phyloP scores from a whole-genome alignment of 2,329 filamentous ascomycete species.

The Fusarium devonianum region DNA sequence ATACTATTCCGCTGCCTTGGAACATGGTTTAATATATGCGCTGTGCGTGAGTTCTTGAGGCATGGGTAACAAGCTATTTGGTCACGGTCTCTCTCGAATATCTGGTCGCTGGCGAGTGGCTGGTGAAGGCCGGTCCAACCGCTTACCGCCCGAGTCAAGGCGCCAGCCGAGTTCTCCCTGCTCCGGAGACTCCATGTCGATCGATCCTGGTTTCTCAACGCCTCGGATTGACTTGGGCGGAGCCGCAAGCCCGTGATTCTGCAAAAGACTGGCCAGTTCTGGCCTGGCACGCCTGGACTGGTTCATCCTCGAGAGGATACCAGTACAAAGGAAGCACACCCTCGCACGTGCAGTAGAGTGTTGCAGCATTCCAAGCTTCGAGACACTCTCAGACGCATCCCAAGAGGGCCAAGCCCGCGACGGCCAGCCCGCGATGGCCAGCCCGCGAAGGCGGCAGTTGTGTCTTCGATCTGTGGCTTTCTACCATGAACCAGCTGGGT shows the following conservation, averaged over 20 bases:
- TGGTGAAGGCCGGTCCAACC: slow-evolving; percentile 22
- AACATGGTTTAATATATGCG: no score
- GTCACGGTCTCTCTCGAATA: slow-evolving; percentile 14
- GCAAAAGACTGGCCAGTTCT: slow-evolving; percentile 6
- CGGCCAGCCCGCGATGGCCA: no score
- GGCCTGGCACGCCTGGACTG: slow-evolving; percentile 29
- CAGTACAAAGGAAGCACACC: slow-evolving; percentile 26
- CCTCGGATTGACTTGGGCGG: slow-evolving; percentile 12
- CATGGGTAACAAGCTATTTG: slow-evolving; percentile 23
- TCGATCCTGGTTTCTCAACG: slow-evolving; percentile 24
- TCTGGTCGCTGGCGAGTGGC: slow-evolving; percentile 26
- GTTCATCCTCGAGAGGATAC: slow-evolving; percentile 10
- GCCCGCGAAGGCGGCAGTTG: no score
- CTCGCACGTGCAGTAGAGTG: slow-evolving; percentile 37
- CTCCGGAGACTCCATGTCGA: slow-evolving; percentile 13
- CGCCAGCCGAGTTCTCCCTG: slow-evolving; percentile 21
- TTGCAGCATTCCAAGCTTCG: slow-evolving; percentile 37
- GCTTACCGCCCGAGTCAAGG: slow-evolving; percentile 32
- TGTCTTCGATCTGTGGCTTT: slow-evolving; percentile 36
- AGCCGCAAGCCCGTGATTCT: slow-evolving; percentile 24
- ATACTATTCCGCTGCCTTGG: slow-evolving; percentile 23
- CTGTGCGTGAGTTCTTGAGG: slow-evolving; percentile 23
- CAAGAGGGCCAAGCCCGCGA: slow-evolving; percentile 18
- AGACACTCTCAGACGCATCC: slow-evolving; percentile 36
- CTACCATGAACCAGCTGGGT: slow-evolving; percentile 29